Conservation (phyloP, 208 protist species). For the Kentomonas sorsogonicus region DNA sequence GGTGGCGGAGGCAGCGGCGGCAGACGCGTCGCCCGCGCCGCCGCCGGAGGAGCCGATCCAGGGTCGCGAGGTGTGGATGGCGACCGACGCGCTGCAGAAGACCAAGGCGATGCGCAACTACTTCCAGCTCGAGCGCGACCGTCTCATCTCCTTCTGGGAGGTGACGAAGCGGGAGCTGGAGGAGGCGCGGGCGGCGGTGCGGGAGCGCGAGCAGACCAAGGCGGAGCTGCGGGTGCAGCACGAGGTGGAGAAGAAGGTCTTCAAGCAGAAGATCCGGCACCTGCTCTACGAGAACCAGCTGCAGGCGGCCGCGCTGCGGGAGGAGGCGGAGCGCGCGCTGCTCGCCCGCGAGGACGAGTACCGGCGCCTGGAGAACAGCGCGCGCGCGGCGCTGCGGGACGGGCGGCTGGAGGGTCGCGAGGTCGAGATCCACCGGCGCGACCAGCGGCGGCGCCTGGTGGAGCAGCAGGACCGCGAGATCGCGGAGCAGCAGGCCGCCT, state of each 20-base stretch:
- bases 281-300: slow-evolving; percentile 95
- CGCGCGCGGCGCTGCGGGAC: slow-evolving; percentile 75
- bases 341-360: slow-evolving; percentile 89
- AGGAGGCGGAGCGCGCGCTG: slow-evolving; percentile 86
- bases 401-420: slow-evolving; percentile 86
- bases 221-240: slow-evolving; percentile 91
- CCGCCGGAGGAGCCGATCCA: slow-evolving; percentile 31
- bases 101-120: slow-evolving; percentile 95
- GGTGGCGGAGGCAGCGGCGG: slow-evolving; percentile 7
- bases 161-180: slow-evolving; percentile 93
- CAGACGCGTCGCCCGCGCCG: slow-evolving; percentile 10
- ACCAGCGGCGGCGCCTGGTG: slow-evolving; percentile 71
- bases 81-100: slow-evolving; percentile 90
- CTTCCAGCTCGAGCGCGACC: slow-evolving; percentile 96
- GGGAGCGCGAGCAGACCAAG: slow-evolving; percentile 91
- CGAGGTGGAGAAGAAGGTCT: slow-evolving; percentile 94
- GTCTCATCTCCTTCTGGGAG: slow-evolving; percentile 95
- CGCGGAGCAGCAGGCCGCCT: slow-evolving; percentile 78
- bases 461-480: slow-evolving; percentile 82
- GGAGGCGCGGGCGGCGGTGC: slow-evolving; percentile 60
- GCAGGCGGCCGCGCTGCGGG: slow-evolving; percentile 83
- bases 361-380: slow-evolving; percentile 69
- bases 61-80: slow-evolving; percentile 79
- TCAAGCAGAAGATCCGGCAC: slow-evolving; percentile 97
- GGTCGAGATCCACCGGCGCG: slow-evolving; percentile 82